These are phyloP conservation scores for Hymenoscyphus occultus DNA, from an alignment of 2,329 filamentous ascomycete species.

Conservation along the genomic window DNA sequence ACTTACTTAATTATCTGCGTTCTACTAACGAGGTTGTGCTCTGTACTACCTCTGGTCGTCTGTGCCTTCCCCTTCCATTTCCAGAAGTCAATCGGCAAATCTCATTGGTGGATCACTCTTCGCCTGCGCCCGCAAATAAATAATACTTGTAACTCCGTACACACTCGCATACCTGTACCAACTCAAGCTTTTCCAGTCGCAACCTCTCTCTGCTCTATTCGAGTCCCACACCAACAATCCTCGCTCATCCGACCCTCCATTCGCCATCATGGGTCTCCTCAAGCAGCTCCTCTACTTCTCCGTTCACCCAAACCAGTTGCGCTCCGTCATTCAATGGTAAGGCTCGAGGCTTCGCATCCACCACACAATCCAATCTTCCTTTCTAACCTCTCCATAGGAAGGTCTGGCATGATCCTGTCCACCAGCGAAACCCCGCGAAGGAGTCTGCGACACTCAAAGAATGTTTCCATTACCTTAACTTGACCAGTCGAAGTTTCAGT, in stretches of 20 bases:
- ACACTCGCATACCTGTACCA: not conserved
- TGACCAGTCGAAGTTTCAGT: conserved; percentile 90
- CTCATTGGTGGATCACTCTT: not conserved
- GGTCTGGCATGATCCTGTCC: conserved; percentile 92
- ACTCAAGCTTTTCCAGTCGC: not conserved
- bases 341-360: not conserved
- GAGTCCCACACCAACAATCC: too few relatives aligned
- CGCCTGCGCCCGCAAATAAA: not conserved
- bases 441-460: conserved; percentile 71
- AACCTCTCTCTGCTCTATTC: not conserved
- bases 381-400: conserved; percentile 60
- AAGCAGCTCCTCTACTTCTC: conserved; percentile 64
- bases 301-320: conserved; percentile 73
- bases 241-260: not conserved
- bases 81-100: not conserved
- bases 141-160: not conserved
- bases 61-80: not conserved
- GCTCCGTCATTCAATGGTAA: conserved; percentile 86
- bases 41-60: not conserved
- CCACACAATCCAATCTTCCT: not conserved
- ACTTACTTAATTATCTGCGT: too few relatives aligned
- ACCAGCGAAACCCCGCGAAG: conserved; percentile 72
- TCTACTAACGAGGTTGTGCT: too few relatives aligned
- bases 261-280: conserved; percentile 50
- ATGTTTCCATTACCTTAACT: conserved; percentile 82